phyloP scores from a whole-genome alignment of 805 yeast genomes.

The Vanderwaltozyma polyspora region DNA sequence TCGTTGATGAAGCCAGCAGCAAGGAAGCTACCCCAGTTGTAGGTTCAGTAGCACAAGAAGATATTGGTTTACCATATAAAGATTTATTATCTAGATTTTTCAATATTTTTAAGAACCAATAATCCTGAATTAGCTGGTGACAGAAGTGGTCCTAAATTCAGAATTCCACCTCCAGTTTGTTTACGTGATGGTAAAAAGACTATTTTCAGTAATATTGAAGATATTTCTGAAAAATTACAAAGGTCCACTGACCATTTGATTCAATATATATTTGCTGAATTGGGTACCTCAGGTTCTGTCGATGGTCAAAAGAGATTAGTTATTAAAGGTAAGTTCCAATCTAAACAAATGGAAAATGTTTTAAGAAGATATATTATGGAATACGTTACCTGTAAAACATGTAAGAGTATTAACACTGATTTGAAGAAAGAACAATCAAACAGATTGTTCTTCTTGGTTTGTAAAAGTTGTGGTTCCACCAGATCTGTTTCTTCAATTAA shows the following conservation, averaged over 20 bases:
- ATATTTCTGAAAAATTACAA: slow-evolving; percentile 85
- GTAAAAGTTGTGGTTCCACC: slow-evolving; percentile 96
- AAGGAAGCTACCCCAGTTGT: slow-evolving; percentile 24
- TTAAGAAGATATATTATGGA: slow-evolving; percentile 93
- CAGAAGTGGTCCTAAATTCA: slow-evolving; percentile 79
- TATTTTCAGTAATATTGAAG: slow-evolving; percentile 90
- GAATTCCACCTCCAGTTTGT: slow-evolving; percentile 95
- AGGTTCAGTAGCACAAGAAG: slow-evolving; percentile 29
- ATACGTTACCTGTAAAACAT: slow-evolving; percentile 97
- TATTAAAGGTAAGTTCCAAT: slow-evolving; percentile 96
- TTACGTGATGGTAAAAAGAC: slow-evolving; percentile 98
- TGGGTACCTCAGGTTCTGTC: slow-evolving; percentile 98
- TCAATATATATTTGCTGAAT: slow-evolving; percentile 92
- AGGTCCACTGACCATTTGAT: slow-evolving; percentile 95
- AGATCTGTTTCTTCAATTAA: slow-evolving; percentile 94
- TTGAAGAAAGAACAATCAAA: slow-evolving; percentile 90
- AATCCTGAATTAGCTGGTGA: slow-evolving; percentile 99
- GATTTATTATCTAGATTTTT: slow-evolving; percentile 77
- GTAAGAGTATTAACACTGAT: slow-evolving; percentile 95
- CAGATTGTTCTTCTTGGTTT: slow-evolving; percentile 93
- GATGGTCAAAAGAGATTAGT: slow-evolving; percentile 96
- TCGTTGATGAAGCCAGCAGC: slow-evolving; percentile 33
- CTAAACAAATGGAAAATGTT: slow-evolving; percentile 93
- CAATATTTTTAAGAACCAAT: slow-evolving; percentile 71
- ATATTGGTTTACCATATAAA: slow-evolving; percentile 62